Base-by-base conservation (phyloP, 306 rosid genomes). In the Vigna nakashimae region DNA sequence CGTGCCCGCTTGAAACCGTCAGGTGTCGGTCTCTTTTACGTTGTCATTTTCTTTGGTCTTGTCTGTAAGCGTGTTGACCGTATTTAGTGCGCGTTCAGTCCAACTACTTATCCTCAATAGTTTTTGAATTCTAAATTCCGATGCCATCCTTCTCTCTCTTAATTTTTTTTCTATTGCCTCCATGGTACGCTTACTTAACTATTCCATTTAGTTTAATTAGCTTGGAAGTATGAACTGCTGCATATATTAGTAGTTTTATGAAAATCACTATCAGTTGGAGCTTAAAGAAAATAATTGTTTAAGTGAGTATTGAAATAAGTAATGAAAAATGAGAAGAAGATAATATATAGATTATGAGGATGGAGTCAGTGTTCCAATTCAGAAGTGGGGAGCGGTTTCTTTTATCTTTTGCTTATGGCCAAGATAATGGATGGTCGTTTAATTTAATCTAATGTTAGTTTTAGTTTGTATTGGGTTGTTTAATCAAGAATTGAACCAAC, bases 61-160 rank as follows among this genome's bases (percentile, higher is more conserved):
- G 73, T 50, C 78, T 28, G 30, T 46, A 15, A 42, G 42, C 28
- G 60, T 87, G 82, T 91, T 85, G 90, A 84, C 90, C 70, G 13
- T 6, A 1, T 65, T 65, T 16, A 28, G 9, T 13, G 57, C 67
- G 87, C 69, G 91, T 87, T 80, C 85, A 56, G 69, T 87, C 85
- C 70, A 28, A 2, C 78, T 13, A n/a, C 12, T 22, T 46, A 40
- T 20, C 72, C 55, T 68, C 40, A 16, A 32, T 9, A 5, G 2
- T 20, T 32, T 45, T 73, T 49, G 15, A 80, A 36, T 24, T 78
- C n/a, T 18, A 16, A 22, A 62, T 48, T 22, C n/a, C 48, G 4
- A 16, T 17, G 1, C 30, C 50, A 4, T 34, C 38, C 26, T 20
- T 13, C 17, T 20, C n/a, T 13, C 2, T 10, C 65, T 55, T 42